phyloP scores from a whole-genome alignment of 805 yeast genomes.

The Candida khao-thaluensis region DNA sequence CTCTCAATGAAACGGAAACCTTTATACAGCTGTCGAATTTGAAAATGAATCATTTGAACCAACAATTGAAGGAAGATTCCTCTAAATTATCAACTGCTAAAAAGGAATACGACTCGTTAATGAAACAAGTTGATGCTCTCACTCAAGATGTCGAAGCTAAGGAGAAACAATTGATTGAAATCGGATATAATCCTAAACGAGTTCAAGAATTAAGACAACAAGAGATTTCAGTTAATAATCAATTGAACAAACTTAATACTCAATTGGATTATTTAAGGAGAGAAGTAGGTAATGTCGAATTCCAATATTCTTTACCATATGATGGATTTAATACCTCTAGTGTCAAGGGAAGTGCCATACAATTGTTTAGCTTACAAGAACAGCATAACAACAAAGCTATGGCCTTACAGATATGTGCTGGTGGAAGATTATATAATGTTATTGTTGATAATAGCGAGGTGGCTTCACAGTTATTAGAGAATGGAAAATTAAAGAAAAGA shows the following conservation, averaged over 20 bases:
- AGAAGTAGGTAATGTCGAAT: conserved; percentile 70
- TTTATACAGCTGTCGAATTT: conserved; percentile 58
- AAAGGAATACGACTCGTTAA: conserved; percentile 41
- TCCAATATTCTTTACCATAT: conserved; percentile 65
- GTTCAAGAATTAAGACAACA: conserved; percentile 45
- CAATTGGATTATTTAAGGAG: conserved; percentile 59
- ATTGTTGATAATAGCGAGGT: conserved; percentile 85
- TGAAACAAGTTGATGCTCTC: conserved; percentile 44
- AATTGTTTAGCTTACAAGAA: conserved; percentile 65
- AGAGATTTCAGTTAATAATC: conserved; percentile 44
- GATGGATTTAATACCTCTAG: conserved; percentile 56
- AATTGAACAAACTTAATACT: conserved; percentile 42
- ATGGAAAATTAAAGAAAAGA: conserved; percentile 73
- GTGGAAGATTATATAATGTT: conserved; percentile 83
- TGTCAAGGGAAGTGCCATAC: conserved; percentile 90
- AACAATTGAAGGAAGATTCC: conserved; percentile 49
- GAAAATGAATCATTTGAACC: conserved; percentile 54
- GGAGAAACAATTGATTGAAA: conserved; percentile 39
- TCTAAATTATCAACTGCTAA: conserved; percentile 55
- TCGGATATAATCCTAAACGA: conserved; percentile 57
- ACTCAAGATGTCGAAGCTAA: conserved; percentile 37
- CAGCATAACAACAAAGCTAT: conserved; percentile 59
- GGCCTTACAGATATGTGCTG: conserved; percentile 93
- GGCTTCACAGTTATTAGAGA: conserved; percentile 79
- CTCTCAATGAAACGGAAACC: conserved; percentile 52